Evolutionary conservation across 768 basidiomycete genomes (phyloP).

Genomic region (Galerina marginata): DNA sequence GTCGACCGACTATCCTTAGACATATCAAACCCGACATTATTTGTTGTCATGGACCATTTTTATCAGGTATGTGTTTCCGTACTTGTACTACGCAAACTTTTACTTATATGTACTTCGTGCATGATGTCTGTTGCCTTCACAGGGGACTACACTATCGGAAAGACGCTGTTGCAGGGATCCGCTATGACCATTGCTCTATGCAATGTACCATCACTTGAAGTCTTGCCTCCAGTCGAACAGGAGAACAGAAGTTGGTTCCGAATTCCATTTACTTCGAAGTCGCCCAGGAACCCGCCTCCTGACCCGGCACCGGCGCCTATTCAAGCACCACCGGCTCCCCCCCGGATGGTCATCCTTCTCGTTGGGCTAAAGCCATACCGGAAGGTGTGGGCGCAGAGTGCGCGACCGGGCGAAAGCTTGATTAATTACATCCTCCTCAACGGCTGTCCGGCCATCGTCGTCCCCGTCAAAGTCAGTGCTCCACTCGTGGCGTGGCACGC

Average conservation of each 20-base stretch:
- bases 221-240: constrained; percentile 20
- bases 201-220: constrained; percentile 27
- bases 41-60: constrained; percentile 70
- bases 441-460: constrained; percentile 63
- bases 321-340: constrained; percentile 48
- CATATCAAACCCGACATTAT: constrained; percentile 68
- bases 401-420: constrained; percentile 66
- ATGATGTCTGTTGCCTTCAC: constrained; percentile 1
- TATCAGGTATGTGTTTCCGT: constrained; percentile 44
- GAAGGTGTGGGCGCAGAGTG: constrained; percentile 62
- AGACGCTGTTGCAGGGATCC: constrained; percentile 60
- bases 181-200: constrained; percentile 55
- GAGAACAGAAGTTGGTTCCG: constrained; percentile 20
- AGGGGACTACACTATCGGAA: constrained; percentile 69
- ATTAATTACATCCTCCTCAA: constrained; percentile 66
- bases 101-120: neutral
- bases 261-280: constrained; percentile 44
- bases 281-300: constrained; percentile 58
- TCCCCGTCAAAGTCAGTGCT: constrained; percentile 63
- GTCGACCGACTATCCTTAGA: constrained; percentile 64
- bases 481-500: constrained; percentile 69
- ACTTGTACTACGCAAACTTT: neutral
- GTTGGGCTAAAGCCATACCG: constrained; percentile 68
- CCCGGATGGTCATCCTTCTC: constrained; percentile 60
- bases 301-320: constrained; percentile 48